These are phyloP conservation scores for Berberis vulgaris DNA, from an alignment of 164 flowering plant species.

Conservation along the genomic window DNA sequence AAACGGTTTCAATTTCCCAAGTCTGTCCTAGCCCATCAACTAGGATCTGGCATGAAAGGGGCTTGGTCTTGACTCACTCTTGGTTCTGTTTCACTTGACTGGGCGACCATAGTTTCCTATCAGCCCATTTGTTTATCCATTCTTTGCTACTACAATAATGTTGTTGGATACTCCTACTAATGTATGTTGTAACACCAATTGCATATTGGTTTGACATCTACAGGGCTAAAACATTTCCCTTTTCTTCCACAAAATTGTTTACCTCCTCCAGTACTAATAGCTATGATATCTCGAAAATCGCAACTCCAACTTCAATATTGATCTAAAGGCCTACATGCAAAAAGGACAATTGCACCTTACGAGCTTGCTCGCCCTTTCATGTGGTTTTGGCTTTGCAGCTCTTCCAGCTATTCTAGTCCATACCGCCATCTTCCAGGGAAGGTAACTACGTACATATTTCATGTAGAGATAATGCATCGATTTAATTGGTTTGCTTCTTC, in stretches of 20 bases:
- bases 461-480: too few species aligned
- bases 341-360: slow-evolving; percentile 61
- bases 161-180: slow-evolving; percentile 50
- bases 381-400: slow-evolving; percentile 78
- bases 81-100: slow-evolving; percentile 59
- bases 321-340: slow-evolving; percentile 41
- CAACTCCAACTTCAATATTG: slow-evolving; percentile 56
- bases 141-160: slow-evolving; percentile 84
- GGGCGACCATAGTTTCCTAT: slow-evolving; percentile 69
- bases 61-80: slow-evolving; percentile 31
- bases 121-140: slow-evolving; percentile 87
- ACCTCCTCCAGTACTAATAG: slow-evolving; percentile 28
- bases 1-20: slow-evolving; percentile 21
- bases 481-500: too few species aligned
- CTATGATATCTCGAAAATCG: slow-evolving; percentile 49
- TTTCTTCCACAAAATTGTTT: slow-evolving; percentile 51
- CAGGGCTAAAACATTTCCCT: slow-evolving; percentile 66
- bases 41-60: slow-evolving; percentile 73
- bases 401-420: slow-evolving; percentile 63
- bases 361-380: slow-evolving; percentile 65
- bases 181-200: slow-evolving; percentile 59
- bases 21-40: slow-evolving; percentile 56
- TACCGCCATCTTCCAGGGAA: slow-evolving; percentile 64
- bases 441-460: slow-evolving; percentile 22
- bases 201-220: slow-evolving; percentile 60